Percentiles rank a stretch among this genome's conserved stretches.
These are phyloP conservation scores for Backusella westeae DNA, from an alignment of 192 early-diverging fungal species.

Conservation along the genomic window DNA sequence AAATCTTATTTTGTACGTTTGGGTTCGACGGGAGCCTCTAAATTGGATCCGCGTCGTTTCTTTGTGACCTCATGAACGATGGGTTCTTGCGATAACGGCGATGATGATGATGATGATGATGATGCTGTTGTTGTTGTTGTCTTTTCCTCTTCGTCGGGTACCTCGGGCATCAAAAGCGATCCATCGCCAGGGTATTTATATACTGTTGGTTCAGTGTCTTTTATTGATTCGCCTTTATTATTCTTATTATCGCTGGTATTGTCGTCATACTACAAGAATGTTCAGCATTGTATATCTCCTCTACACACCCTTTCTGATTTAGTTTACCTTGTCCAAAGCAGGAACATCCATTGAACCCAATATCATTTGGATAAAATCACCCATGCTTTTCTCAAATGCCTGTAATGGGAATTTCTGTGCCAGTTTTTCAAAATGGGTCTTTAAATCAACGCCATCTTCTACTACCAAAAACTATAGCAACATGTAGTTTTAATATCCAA, in stretches of 20 bases:
- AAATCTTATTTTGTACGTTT: conserved; percentile 10
- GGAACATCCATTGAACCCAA: conserved; percentile 44
- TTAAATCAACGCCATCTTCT: conserved; percentile 14
- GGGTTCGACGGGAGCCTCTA: background rate
- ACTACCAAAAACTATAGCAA: conserved; percentile 35
- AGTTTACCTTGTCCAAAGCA: conserved; percentile 42
- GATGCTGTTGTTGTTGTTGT: no score
- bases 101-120: background rate
- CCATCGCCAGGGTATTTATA: conserved; percentile 50
- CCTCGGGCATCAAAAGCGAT: conserved; percentile 51
- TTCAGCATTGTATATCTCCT: background rate
- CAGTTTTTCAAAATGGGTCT: conserved; percentile 41
- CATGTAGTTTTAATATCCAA: background rate
- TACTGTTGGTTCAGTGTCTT: conserved; percentile 30
- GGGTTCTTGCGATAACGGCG: background rate
- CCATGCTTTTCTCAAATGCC: conserved; percentile 51
- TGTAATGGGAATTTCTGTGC: conserved; percentile 42
- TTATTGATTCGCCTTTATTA: background rate
- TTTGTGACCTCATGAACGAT: background rate
- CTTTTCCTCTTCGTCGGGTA: conserved; percentile 43
- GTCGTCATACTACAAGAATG: conserved; percentile 12
- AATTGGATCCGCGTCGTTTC: conserved; percentile 6
- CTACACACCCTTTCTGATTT: background rate
- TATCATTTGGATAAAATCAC: conserved; percentile 44
- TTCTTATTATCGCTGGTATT: conserved; percentile 16